Evolutionary conservation across 116 monocot species (phyloP).

Genomic region (Papilionanthe hybrid): DNA sequence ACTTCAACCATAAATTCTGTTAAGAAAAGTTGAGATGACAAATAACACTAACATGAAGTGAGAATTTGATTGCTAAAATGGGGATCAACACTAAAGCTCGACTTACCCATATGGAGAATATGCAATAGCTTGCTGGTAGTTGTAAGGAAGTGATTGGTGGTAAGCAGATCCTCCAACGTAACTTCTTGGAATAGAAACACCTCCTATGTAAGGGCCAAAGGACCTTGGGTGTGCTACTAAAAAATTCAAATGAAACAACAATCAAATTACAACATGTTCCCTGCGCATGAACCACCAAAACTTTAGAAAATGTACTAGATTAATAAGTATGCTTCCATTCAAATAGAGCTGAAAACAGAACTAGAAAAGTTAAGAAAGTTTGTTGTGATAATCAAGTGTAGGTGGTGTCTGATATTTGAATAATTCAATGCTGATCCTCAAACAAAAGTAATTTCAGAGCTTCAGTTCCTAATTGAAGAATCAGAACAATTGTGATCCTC

Average conservation of each 20-base stretch:
- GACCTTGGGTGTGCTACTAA: slow-evolving; percentile 53
- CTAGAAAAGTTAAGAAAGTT: neutral
- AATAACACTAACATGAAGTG: neutral
- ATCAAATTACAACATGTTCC: neutral
- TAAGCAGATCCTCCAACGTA: slow-evolving; percentile 45
- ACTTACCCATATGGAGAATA: slow-evolving; percentile 70
- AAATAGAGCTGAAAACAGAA: neutral
- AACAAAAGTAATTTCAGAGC: neutral
- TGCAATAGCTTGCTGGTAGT: slow-evolving; percentile 61
- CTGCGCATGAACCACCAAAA: neutral
- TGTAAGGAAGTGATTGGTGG: slow-evolving; percentile 50
- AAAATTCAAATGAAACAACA: slow-evolving; percentile 8
- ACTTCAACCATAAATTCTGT: neutral
- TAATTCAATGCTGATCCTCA: neutral
- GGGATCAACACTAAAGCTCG: neutral
- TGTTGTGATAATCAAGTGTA: neutral
- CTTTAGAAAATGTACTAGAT: neutral
- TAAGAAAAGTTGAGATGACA: neutral
- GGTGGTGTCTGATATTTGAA: neutral
- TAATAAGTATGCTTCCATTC: neutral
- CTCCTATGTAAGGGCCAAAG: slow-evolving; percentile 45
- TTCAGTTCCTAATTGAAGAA: neutral
- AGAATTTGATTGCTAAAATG: neutral
- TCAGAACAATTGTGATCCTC: neutral
- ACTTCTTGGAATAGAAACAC: slow-evolving; percentile 35